Conservation (phyloP, 2,329 filamentous ascomycete species). For the Xylariales sp. region DNA sequence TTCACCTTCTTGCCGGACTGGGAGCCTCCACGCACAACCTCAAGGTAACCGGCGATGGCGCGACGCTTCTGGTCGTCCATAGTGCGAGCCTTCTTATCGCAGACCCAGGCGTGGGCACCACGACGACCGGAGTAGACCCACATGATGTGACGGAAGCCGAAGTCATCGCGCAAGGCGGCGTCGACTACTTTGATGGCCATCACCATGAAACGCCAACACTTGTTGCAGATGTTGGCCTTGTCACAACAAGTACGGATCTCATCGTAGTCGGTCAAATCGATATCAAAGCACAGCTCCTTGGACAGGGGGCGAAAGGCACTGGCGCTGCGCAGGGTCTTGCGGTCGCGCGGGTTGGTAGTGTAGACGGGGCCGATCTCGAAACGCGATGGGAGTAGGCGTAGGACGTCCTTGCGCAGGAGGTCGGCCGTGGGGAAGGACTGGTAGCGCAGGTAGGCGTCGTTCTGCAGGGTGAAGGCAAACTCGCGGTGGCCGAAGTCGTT, state of each 20-base stretch:
- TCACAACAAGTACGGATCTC: constrained; percentile 93
- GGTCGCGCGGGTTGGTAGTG: constrained; percentile 85
- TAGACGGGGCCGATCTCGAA: constrained; percentile 99
- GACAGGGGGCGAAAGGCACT: constrained; percentile 79
- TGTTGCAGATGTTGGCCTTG: constrained; percentile 87
- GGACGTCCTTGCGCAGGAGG: constrained; percentile 81
- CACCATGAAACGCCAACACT: constrained; percentile 95
- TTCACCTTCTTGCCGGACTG: constrained; percentile 87
- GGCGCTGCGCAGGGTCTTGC: constrained; percentile 79
- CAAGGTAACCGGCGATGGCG: constrained; percentile 84
- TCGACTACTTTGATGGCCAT: constrained; percentile 97
- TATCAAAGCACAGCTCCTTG: constrained; percentile 98
- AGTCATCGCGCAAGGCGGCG: constrained; percentile 81
- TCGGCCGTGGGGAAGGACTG: constrained; percentile 61
- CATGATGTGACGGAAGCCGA: constrained; percentile 93
- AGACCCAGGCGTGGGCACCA: constrained; percentile 97
- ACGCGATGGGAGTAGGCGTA: constrained; percentile 82
- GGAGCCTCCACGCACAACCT: constrained; percentile 81
- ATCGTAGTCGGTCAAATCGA: constrained; percentile 98
- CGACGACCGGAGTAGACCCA: constrained; percentile 98
- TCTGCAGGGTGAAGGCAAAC: constrained; percentile 92
- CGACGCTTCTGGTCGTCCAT: constrained; percentile 83
- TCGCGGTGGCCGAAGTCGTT: constrained; percentile 90
- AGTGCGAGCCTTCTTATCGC: constrained; percentile 77
- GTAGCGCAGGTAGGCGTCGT: constrained; percentile 89